Evolutionary conservation across 2,329 filamentous ascomycete genomes (phyloP).

Genomic region (Cytospora piceicola): DNA sequence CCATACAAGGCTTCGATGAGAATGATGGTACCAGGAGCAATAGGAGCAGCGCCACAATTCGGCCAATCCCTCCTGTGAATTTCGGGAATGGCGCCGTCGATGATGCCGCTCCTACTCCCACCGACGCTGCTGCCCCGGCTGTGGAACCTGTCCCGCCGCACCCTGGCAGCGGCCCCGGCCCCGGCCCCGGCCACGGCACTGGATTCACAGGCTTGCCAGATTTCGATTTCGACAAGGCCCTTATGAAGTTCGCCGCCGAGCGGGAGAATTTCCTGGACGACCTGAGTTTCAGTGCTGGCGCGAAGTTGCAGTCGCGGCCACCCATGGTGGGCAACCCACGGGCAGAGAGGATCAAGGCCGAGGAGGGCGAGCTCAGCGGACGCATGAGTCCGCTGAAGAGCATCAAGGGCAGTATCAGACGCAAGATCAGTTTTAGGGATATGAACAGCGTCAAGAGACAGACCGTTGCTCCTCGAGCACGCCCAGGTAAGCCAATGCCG

Average conservation of each 20-base stretch:
- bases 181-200: conserved; percentile 39
- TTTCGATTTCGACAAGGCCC: conserved; percentile 90
- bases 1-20: conserved; percentile 57
- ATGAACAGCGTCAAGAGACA: conserved; percentile 95
- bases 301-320: conserved; percentile 70
- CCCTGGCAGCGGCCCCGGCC: conserved; percentile 33
- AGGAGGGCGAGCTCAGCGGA: conserved; percentile 62
- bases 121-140: conserved; percentile 10
- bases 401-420: conserved; percentile 82
- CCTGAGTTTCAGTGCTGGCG: conserved; percentile 83
- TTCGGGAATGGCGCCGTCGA: conserved; percentile 32
- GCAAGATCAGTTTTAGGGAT: conserved; percentile 89
- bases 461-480: conserved; percentile 73
- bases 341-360: conserved; percentile 78
- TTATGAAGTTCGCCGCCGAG: conserved; percentile 94
- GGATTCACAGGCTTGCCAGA: conserved; percentile 54
- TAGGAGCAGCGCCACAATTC: conserved; percentile 68
- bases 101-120: conserved; percentile 33
- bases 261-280: conserved; percentile 92
- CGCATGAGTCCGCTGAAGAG: conserved; percentile 60
- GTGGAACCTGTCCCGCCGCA: conserved; percentile 1
- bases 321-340: conserved; percentile 78
- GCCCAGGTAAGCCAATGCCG: conserved; percentile 65
- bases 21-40: conserved; percentile 64
- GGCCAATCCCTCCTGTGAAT: conserved; percentile 43